Evolutionary conservation across 208 protist genomes (phyloP).

Genomic region (Novymonas esmeraldas): DNA sequence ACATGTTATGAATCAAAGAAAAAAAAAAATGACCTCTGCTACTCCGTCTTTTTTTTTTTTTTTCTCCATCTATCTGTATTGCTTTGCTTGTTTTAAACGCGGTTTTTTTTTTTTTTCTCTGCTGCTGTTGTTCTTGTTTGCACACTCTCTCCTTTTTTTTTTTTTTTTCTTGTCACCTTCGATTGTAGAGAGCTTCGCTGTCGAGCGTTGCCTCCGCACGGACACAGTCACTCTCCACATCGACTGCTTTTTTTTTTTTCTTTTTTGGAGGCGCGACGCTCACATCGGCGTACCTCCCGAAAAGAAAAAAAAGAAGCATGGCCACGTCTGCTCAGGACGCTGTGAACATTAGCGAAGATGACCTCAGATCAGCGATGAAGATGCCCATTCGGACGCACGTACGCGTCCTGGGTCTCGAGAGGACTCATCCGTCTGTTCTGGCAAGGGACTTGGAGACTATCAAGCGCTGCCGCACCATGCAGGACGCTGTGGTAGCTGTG

Average conservation of each 20-base stretch:
- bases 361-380: slow-evolving; percentile 46
- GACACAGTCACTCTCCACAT: no score
- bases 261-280: background rate
- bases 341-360: slow-evolving; percentile 58
- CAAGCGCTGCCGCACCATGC: slow-evolving; percentile 66
- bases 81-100: no score
- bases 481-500: slow-evolving; percentile 54
- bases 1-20: no score
- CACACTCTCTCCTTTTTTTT: no score
- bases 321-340: slow-evolving; percentile 1
- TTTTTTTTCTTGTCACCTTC: background rate
- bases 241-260: background rate
- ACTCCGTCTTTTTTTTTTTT: no score
- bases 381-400: slow-evolving; percentile 74
- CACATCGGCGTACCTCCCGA: background rate
- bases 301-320: slow-evolving; percentile 15
- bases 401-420: slow-evolving; percentile 50
- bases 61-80: no score
- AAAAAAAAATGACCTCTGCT: no score
- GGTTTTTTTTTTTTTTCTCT: slow-evolving; percentile 5
- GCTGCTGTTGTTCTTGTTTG: background rate
- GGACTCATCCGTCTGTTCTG: slow-evolving; percentile 71
- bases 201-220: no score
- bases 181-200: no score
- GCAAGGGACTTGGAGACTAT: slow-evolving; percentile 74